phyloP scores from a whole-genome alignment of 2,329 filamentous ascomycete species.

The Claviceps sp. region DNA sequence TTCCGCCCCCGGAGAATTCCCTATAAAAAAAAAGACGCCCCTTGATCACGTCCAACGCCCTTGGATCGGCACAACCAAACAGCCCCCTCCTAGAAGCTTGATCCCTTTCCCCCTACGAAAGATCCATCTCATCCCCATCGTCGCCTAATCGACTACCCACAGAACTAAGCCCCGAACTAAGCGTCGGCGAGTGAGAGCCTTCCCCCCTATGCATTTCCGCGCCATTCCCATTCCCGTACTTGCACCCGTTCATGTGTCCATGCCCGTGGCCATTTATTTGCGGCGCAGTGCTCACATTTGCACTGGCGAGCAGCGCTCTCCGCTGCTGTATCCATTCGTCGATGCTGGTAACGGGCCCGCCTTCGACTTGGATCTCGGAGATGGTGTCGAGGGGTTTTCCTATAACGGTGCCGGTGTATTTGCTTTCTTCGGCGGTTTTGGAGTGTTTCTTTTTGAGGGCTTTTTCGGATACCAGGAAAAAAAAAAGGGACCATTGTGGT shows the following conservation, averaged over 20 bases:
- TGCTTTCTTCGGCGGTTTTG: constrained; percentile 74
- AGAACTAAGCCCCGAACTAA: constrained; percentile 44
- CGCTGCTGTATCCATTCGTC: constrained; percentile 24
- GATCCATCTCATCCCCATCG: constrained; percentile 33
- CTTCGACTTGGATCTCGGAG: constrained; percentile 63
- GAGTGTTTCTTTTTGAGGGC: constrained; percentile 86
- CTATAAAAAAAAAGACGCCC: too few relatives aligned
- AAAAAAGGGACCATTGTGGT: not conserved
- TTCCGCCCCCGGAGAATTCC: too few relatives aligned
- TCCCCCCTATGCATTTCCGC: not conserved
- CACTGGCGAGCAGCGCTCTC: constrained; percentile 7
- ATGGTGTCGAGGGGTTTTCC: constrained; percentile 56
- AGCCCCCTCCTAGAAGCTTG: not conserved
- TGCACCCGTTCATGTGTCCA: too few relatives aligned
- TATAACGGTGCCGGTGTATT: constrained; percentile 73
- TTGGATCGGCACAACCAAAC: not conserved
- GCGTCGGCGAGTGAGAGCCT: constrained; percentile 23
- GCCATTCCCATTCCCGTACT: not conserved
- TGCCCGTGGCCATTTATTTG: constrained; percentile 2
- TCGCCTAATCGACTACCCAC: constrained; percentile 27
- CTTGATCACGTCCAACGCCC: too few relatives aligned
- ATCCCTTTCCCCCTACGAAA: constrained; percentile 17
- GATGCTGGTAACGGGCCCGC: constrained; percentile 36
- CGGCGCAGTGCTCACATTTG: not conserved
- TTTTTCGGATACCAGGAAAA: constrained; percentile 15